Conservation (phyloP, 176 grass and related monocot genomes). For the Avena sativa region DNA sequence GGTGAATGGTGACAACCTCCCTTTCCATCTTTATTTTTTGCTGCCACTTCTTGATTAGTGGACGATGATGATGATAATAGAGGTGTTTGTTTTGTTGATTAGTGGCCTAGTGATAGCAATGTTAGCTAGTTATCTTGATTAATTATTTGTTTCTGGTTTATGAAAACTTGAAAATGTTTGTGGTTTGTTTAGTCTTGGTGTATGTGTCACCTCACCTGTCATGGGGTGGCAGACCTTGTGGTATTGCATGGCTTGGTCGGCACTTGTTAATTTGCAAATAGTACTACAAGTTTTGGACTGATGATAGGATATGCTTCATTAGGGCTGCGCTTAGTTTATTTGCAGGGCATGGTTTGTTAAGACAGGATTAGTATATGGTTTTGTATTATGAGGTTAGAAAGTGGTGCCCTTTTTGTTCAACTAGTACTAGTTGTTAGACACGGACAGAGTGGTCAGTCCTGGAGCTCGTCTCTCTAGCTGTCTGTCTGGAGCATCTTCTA, state of each 20-base stretch:
- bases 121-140: not conserved
- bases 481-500: conserved; percentile 11
- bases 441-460: not conserved
- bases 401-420: not conserved
- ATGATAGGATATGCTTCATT: not conserved
- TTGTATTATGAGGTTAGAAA: not conserved
- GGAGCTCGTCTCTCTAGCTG: not conserved
- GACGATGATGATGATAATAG: not conserved
- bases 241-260: not conserved
- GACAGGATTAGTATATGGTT: not conserved
- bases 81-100: conserved; percentile 34
- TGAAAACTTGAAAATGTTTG: not conserved
- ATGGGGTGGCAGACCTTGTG: conserved; percentile 13
- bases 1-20: no score
- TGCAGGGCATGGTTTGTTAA: not conserved
- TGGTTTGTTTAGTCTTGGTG: not conserved
- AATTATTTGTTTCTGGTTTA: not conserved
- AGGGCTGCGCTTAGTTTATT: not conserved
- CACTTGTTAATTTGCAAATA: not conserved
- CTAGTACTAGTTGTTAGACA: not conserved
- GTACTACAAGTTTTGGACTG: not conserved
- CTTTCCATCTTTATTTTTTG: not conserved
- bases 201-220: not conserved
- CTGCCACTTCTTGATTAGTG: conserved; percentile 24
- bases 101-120: conserved; percentile 18